Percentiles rank a stretch among this genome's conserved stretches.
phyloP scores from a whole-genome alignment of 352 stramenopile species.

The Thraustochytrium sp. region DNA sequence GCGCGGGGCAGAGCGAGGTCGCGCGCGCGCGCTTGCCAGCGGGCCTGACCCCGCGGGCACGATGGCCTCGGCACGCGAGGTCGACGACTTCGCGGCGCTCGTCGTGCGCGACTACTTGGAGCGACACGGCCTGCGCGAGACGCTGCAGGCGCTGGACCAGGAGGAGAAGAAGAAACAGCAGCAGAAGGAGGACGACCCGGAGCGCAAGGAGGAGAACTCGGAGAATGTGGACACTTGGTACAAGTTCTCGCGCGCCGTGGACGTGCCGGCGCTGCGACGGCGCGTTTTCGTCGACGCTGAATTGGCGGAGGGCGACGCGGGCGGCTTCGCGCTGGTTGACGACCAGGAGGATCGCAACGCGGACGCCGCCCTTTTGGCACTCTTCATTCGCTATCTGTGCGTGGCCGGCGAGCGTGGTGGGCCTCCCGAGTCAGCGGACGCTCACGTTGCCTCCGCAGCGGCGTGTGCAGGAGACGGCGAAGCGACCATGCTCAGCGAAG shows the following conservation, averaged over 20 bases:
- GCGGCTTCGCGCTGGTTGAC: neutral
- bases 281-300: neutral
- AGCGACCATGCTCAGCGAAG: neutral
- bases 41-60: no score
- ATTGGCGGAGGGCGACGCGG: neutral
- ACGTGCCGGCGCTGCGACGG: neutral
- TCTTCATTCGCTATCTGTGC: neutral
- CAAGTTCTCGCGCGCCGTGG: neutral
- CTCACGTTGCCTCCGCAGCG: no score
- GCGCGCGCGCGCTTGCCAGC: no score
- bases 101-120: neutral
- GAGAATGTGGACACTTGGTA: conserved; percentile 10
- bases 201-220: neutral
- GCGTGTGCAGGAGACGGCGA: neutral
- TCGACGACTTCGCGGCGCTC: neutral
- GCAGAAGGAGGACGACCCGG: neutral
- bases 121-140: neutral
- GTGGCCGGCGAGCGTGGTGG: no score
- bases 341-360: neutral
- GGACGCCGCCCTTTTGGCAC: neutral
- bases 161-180: neutral
- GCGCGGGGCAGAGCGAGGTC: no score
- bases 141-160: neutral
- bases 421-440: no score
- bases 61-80: neutral